phyloP scores from a whole-genome alignment of 495 filamentous ascomycete species.

The Aspergillus conjunctus region DNA sequence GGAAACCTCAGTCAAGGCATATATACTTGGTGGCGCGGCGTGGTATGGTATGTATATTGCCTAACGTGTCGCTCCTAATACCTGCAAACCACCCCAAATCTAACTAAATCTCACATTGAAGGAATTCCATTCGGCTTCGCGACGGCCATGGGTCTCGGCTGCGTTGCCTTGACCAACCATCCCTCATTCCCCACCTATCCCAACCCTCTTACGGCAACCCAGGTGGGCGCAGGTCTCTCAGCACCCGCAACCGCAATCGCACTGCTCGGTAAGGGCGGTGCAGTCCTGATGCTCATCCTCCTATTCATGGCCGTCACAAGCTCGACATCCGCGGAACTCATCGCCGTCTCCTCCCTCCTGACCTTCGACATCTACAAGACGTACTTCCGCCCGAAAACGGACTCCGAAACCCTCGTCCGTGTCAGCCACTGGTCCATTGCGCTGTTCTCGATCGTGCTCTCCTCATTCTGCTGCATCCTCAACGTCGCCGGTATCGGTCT shows the following conservation, averaged over 20 bases:
- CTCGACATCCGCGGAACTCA: slow-evolving; percentile 52
- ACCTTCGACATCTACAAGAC: slow-evolving; percentile 60
- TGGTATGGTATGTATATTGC: slow-evolving; percentile 41
- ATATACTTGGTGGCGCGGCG: slow-evolving; percentile 52
- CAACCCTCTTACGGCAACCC: slow-evolving; percentile 44
- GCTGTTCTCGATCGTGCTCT: slow-evolving; percentile 50
- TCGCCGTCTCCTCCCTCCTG: slow-evolving; percentile 55
- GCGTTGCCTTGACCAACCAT: slow-evolving; percentile 48
- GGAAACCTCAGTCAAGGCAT: slow-evolving; percentile 47
- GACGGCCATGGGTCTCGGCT: slow-evolving; percentile 50
- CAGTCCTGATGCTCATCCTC: slow-evolving; percentile 49
- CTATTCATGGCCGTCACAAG: slow-evolving; percentile 59
- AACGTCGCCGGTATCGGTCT: slow-evolving; percentile 48
- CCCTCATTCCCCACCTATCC: slow-evolving; percentile 56
- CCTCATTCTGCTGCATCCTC: slow-evolving; percentile 45
- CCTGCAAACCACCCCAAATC: background rate
- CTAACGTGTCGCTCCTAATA: background rate
- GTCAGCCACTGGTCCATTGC: slow-evolving; percentile 51
- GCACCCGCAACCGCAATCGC: slow-evolving; percentile 50
- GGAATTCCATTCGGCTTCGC: slow-evolving; percentile 53
- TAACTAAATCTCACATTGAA: background rate
- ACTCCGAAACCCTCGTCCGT: slow-evolving; percentile 44
- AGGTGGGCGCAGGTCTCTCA: slow-evolving; percentile 49
- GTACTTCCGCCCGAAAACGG: slow-evolving; percentile 51
- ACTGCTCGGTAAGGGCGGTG: slow-evolving; percentile 51